A percentile compares a stretch with the other conserved stretches of the same genome.
phyloP scores from a whole-genome alignment of 2,329 filamentous ascomycete species.

The Arachnomyces sp. region DNA sequence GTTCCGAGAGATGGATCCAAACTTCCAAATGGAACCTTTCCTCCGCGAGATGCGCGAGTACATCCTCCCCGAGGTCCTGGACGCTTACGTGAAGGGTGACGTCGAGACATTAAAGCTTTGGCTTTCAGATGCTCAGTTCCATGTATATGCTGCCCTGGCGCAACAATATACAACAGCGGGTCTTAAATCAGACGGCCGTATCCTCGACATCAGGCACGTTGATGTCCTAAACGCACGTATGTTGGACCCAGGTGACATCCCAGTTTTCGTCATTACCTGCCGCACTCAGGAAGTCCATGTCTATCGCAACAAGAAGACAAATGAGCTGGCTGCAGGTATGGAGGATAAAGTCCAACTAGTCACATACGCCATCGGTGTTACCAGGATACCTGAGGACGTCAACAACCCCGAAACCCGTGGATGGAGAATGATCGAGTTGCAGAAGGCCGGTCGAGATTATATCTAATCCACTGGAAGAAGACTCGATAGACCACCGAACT shows the following conservation, averaged over 20 bases:
- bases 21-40: slow-evolving; percentile 92
- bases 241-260: slow-evolving; percentile 46
- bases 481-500: no score
- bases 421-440: slow-evolving; percentile 95
- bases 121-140: slow-evolving; percentile 93
- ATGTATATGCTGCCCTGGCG: slow-evolving; percentile 91
- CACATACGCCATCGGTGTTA: slow-evolving; percentile 95
- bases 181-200: slow-evolving; percentile 87
- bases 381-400: slow-evolving; percentile 86
- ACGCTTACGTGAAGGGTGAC: slow-evolving; percentile 97
- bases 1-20: slow-evolving; percentile 90
- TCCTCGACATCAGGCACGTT: slow-evolving; percentile 89
- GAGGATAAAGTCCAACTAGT: slow-evolving; percentile 98
- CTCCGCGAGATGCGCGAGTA: slow-evolving; percentile 93
- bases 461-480: slow-evolving; percentile 48
- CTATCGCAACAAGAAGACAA: slow-evolving; percentile 84
- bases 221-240: slow-evolving; percentile 53
- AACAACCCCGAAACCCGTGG: slow-evolving; percentile 94
- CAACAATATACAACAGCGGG: slow-evolving; percentile 93
- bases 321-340: slow-evolving; percentile 88
- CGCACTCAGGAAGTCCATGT: slow-evolving; percentile 96
- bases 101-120: slow-evolving; percentile 83
- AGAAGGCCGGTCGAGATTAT: slow-evolving; percentile 94
- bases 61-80: slow-evolving; percentile 91
- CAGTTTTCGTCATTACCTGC: slow-evolving; percentile 95